Percentiles rank a stretch among this genome's conserved stretches.
phyloP scores from a whole-genome alignment of 345 rosid genomes.

The Hibiscus trionum region DNA sequence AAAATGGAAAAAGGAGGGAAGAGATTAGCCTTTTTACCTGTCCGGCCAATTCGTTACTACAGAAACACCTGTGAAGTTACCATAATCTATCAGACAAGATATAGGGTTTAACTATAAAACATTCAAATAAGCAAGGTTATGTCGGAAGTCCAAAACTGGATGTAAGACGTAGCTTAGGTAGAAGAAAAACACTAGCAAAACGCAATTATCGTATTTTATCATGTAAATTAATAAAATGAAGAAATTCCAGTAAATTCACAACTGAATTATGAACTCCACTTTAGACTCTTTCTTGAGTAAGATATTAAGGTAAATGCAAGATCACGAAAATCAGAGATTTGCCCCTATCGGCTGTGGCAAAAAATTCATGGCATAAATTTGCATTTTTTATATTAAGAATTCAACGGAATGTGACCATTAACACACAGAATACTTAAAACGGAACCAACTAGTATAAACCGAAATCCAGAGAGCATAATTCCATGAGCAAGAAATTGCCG shows the following conservation, averaged over 20 bases:
- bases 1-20: too few species aligned
- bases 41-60: conserved; percentile 48
- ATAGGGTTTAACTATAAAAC: too few species aligned
- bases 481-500: too few species aligned
- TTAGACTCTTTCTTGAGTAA: neutral
- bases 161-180: too few species aligned
- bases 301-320: neutral
- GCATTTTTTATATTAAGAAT: neutral
- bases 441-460: neutral
- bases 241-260: neutral
- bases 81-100: conserved; percentile 13
- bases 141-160: too few species aligned
- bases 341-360: neutral
- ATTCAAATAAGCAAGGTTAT: too few species aligned
- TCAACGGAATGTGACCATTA: neutral
- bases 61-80: conserved; percentile 55
- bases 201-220: too few species aligned
- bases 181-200: too few species aligned
- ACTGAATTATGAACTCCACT: neutral
- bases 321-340: neutral
- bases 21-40: conserved; percentile 39
- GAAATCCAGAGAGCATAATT: too few species aligned
- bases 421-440: neutral
- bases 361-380: neutral
- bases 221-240: too few species aligned